Evolutionary conservation across 1,284 basidiomycete species (phyloP).

Genomic region (Ganoderma lucidum): DNA sequence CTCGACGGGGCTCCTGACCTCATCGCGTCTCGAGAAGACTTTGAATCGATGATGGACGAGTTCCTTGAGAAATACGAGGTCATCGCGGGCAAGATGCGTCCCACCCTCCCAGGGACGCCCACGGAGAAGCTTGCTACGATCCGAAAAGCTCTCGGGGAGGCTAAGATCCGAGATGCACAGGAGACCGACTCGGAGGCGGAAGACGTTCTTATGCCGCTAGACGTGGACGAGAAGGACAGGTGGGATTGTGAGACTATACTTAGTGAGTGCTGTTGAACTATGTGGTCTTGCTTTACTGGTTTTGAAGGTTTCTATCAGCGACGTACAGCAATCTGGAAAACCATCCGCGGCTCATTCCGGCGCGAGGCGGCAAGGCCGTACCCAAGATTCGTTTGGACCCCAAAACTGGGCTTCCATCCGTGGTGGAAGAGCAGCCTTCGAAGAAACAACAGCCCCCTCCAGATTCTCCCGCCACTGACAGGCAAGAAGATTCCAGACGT

Average conservation of each 20-base stretch:
- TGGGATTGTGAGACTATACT: slow-evolving; percentile 98
- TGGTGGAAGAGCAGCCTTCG: slow-evolving; percentile 44
- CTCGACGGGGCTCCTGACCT: slow-evolving; percentile 77
- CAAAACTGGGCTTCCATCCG: slow-evolving; percentile 77
- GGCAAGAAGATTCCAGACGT: slow-evolving; percentile 47
- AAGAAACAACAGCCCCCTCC: slow-evolving; percentile 17
- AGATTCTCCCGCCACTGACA: slow-evolving; percentile 38
- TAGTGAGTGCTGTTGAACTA: slow-evolving; percentile 61
- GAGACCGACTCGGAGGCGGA: slow-evolving; percentile 51
- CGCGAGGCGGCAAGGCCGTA: slow-evolving; percentile 59
- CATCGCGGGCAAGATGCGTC: slow-evolving; percentile 88
- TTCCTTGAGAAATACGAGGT: slow-evolving; percentile 95
- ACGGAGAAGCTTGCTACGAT: slow-evolving; percentile 83
- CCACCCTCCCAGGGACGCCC: slow-evolving; percentile 72
- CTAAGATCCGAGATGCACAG: slow-evolving; percentile 54
- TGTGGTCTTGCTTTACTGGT: neutral
- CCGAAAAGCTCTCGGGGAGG: slow-evolving; percentile 80
- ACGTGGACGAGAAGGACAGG: slow-evolving; percentile 72
- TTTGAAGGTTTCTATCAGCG: slow-evolving; percentile 53
- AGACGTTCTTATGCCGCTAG: slow-evolving; percentile 59
- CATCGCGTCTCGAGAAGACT: slow-evolving; percentile 86
- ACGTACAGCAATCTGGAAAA: slow-evolving; percentile 96
- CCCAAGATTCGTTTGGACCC: slow-evolving; percentile 77
- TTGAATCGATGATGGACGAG: slow-evolving; percentile 92
- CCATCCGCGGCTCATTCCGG: slow-evolving; percentile 86